Percentiles rank a stretch among this genome's conserved stretches.
Conservation (phyloP, 2,329 filamentous ascomycete genomes). For the Ascosphaera aggregata region DNA sequence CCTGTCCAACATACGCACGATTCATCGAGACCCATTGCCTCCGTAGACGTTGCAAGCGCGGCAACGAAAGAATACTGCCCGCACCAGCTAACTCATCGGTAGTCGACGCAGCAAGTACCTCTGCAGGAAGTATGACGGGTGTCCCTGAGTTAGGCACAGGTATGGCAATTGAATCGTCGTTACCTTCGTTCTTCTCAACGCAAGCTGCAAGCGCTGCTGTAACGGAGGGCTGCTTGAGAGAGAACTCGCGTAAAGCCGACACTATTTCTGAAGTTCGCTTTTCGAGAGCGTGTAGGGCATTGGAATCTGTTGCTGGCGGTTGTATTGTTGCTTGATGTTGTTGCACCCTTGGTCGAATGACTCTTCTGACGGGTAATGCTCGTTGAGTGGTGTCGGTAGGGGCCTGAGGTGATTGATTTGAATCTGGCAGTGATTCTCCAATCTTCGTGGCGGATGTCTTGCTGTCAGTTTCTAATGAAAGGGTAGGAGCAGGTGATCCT, state of each 20-base stretch:
- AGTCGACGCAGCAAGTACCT: slow-evolving; percentile 14
- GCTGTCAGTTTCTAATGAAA: slow-evolving; percentile 11
- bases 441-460: slow-evolving; percentile 1
- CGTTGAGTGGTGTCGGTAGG: slow-evolving; percentile 8
- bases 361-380: slow-evolving; percentile 6
- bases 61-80: slow-evolving; percentile 18
- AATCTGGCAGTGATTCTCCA: neutral
- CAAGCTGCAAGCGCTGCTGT: slow-evolving; percentile 12
- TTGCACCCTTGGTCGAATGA: slow-evolving; percentile 11
- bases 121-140: slow-evolving; percentile 15
- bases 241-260: slow-evolving; percentile 18
- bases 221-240: slow-evolving; percentile 16
- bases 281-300: slow-evolving; percentile 21
- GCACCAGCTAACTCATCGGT: slow-evolving; percentile 21
- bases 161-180: slow-evolving; percentile 11
- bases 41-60: slow-evolving; percentile 19
- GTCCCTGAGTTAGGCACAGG: slow-evolving; percentile 11
- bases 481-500: slow-evolving; percentile 13
- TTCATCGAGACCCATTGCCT: slow-evolving; percentile 25
- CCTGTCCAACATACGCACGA: slow-evolving; percentile 15
- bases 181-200: neutral
- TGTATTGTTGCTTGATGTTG: slow-evolving; percentile 22
- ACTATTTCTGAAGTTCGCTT: slow-evolving; percentile 20
- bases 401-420: neutral
- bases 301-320: slow-evolving; percentile 16